Percentiles rank a stretch among this genome's conserved stretches.
These are phyloP conservation scores for Brasenia schreberi DNA, from an alignment of 164 flowering plant genomes.

Conservation along the genomic window DNA sequence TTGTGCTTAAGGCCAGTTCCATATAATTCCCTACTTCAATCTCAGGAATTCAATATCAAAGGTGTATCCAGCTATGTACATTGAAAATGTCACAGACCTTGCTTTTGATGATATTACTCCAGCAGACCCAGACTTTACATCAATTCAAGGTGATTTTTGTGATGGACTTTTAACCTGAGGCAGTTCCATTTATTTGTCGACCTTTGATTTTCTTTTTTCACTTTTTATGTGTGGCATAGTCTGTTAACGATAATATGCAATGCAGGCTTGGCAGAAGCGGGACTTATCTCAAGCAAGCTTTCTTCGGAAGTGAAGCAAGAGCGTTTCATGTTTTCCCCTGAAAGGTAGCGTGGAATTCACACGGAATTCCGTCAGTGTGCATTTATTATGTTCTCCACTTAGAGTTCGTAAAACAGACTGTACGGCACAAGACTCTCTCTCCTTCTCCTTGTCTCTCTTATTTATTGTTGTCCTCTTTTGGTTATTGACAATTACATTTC, in stretches of 20 bases:
- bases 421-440: too few species aligned
- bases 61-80: constrained; percentile 99
- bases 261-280: constrained; percentile 98
- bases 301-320: constrained; percentile 33
- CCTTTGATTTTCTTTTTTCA: too few species aligned
- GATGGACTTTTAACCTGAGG: neutral
- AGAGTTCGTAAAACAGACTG: neutral
- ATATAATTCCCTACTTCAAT: too few species aligned
- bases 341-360: constrained; percentile 36
- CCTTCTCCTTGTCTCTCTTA: too few species aligned
- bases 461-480: neutral
- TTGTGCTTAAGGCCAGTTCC: too few species aligned
- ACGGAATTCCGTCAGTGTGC: neutral
- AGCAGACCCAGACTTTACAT: constrained; percentile 85
- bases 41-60: constrained; percentile 63
- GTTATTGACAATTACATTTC: neutral
- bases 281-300: constrained; percentile 91
- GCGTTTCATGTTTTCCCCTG: constrained; percentile 57
- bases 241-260: neutral
- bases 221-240: neutral
- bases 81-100: constrained; percentile 85
- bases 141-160: constrained; percentile 70
- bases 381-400: neutral
- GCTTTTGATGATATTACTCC: constrained; percentile 96
- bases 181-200: neutral